phyloP scores from a whole-genome alignment of 2,329 filamentous ascomycete species.

The Aspergillus eucalypticola region DNA sequence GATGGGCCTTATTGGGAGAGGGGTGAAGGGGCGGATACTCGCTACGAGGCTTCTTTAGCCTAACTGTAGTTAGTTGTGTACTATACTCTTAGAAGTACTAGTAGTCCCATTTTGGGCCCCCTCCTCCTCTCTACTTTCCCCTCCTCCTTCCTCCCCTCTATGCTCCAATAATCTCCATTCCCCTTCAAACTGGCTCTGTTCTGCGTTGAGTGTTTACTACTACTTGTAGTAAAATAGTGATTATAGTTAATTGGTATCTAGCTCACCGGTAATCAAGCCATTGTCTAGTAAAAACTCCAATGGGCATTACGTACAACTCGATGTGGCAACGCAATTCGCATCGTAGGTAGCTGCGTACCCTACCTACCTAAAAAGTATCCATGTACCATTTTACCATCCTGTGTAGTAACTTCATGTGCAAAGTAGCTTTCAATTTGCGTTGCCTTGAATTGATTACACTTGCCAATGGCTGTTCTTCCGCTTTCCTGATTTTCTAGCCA shows the following conservation, averaged over 20 bases:
- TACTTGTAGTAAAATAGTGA: no score
- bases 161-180: no score
- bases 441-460: neutral
- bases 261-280: neutral
- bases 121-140: neutral
- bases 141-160: no score
- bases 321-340: conserved; percentile 2
- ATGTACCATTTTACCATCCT: no score
- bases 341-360: no score
- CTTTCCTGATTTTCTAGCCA: neutral
- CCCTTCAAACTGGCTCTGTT: no score
- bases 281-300: neutral
- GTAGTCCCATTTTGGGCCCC: neutral
- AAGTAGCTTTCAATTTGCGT: no score
- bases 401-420: no score
- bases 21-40: neutral
- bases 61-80: neutral
- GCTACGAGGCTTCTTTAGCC: neutral
- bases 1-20: neutral
- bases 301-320: neutral
- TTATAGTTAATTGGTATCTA: no score
- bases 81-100: no score
- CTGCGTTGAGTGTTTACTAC: no score
- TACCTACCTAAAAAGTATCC: no score
- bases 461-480: neutral